Evolutionary conservation across 805 yeast genomes (phyloP).

Genomic region (Saccharomycopsis oosterbeekiorum): DNA sequence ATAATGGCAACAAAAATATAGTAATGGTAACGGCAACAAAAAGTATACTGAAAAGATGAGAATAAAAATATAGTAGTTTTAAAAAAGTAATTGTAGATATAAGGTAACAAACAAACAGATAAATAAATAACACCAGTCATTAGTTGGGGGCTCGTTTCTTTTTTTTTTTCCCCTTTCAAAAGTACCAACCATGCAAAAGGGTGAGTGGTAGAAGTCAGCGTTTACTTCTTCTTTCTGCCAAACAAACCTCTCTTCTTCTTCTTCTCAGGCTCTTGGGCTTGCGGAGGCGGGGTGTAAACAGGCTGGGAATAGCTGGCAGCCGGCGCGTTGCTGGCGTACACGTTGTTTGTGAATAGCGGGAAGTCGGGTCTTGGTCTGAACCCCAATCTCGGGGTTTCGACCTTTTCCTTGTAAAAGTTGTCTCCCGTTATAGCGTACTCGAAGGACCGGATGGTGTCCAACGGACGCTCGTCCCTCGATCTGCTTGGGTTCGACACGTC

Average conservation of each 20-base stretch:
- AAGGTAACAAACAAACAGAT: not conserved
- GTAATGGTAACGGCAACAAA: too few relatives aligned
- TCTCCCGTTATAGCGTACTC: conserved; percentile 95
- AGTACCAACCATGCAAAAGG: too few relatives aligned
- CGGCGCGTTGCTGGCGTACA: conserved; percentile 26
- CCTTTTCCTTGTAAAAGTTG: conserved; percentile 60
- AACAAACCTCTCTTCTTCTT: conserved; percentile 78
- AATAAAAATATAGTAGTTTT: not conserved
- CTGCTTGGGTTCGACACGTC: conserved; percentile 93
- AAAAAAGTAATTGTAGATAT: not conserved
- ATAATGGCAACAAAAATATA: too few relatives aligned
- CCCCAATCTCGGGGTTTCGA: conserved; percentile 71
- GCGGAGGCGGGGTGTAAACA: conserved; percentile 50
- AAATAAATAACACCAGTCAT: not conserved
- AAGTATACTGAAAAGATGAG: not conserved
- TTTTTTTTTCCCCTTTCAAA: not conserved
- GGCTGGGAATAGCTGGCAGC: conserved; percentile 27
- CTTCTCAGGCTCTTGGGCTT: conserved; percentile 28
- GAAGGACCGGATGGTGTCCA: conserved; percentile 89
- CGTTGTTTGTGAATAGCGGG: conserved; percentile 40
- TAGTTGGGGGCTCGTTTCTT: not conserved
- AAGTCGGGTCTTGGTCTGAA: conserved; percentile 78
- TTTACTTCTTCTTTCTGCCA: conserved; percentile 51
- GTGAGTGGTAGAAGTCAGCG: not conserved
- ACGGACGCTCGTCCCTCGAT: conserved; percentile 88